Base-by-base conservation (phyloP, 306 rosid species). In the Prosopis cineraria region DNA sequence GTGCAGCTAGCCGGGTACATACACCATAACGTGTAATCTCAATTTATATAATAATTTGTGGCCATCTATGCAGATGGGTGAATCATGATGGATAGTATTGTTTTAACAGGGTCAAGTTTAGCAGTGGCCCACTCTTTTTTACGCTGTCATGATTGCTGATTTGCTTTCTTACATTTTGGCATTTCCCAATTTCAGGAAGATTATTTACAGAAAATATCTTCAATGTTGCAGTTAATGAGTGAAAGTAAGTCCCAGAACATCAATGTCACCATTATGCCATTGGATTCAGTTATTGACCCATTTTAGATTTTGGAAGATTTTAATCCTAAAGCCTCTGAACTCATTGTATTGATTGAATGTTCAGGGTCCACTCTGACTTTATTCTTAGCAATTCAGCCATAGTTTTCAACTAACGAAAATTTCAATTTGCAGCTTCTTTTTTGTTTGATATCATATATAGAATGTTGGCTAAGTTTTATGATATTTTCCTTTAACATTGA, bases 1-100 rank as follows among this genome's bases (percentile, higher is more conserved):
- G 65, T 50, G 88, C 91, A 56, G 77, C 81, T 25, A 88, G 72
- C 69, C 81, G 80, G 89, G 91, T 90, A 80, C 50, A 19, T 90
- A 80, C 50, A 19, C 60, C 37, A 19, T 24, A 19, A 22, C 36
- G 17, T 81, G 40, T 2, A 33, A 12, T 7, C 20, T 16, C 16
- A 16, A 29, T 56, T 27, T 16, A 2, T 44, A 3, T 37, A 43
- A 40, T 73, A 43, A 58, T 73, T 19, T 16, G 9, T 56, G 22
- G 27, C 16, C 34, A 14, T 7, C 27, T 55, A 39, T 39, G 29
- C 13, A 24, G 22, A 58, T 7, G 14, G n/a, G 7, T 22, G 6
- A 34, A 47, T 52, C 59, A 50, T 50, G 58, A 20, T 17, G 55
- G 22, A 16, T 17, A 47, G 4, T 44, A 45, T 4, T 45, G 52